Evolutionary conservation across 1,284 basidiomycete genomes (phyloP).

Genomic region (Marasmius oreades): DNA sequence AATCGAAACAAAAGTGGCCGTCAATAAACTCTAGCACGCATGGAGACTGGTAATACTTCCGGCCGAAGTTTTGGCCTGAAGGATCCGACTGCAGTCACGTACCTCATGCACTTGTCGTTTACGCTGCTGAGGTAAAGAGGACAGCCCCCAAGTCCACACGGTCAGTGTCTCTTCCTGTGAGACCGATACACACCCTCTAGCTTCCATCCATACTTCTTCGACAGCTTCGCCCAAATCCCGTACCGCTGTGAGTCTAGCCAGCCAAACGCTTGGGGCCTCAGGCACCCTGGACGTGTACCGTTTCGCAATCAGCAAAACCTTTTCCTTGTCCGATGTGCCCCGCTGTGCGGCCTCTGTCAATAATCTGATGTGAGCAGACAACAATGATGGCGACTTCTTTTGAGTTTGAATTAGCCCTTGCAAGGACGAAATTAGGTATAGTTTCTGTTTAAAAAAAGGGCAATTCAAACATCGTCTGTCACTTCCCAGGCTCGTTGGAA

Average conservation of each 20-base stretch:
- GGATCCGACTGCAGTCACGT: constrained; percentile 16
- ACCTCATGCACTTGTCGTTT: constrained; percentile 36
- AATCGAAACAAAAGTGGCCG: constrained; percentile 12
- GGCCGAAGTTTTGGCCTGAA: background rate
- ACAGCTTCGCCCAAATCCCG: constrained; percentile 26
- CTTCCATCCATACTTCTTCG: constrained; percentile 38
- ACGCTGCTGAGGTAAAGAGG: constrained; percentile 21
- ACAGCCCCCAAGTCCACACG: constrained; percentile 53
- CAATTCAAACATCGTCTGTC: background rate
- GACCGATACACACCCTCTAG: constrained; percentile 33
- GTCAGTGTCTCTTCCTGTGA: constrained; percentile 29
- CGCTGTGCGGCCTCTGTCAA: constrained; percentile 28
- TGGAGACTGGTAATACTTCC: constrained; percentile 1
- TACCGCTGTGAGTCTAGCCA: constrained; percentile 49
- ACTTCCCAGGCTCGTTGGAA: constrained; percentile 11
- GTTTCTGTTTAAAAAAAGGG: constrained; percentile 8
- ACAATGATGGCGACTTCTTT: constrained; percentile 33
- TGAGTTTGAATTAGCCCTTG: constrained; percentile 37
- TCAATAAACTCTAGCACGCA: constrained; percentile 1
- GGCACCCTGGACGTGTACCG: constrained; percentile 40
- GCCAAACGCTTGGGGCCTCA: constrained; percentile 43
- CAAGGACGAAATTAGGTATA: constrained; percentile 52
- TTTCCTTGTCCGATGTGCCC: constrained; percentile 29
- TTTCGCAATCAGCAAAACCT: constrained; percentile 37
- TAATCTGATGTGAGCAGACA: constrained; percentile 47